Evolutionary conservation across 805 yeast genomes (phyloP).

Genomic region (Candida maris): DNA sequence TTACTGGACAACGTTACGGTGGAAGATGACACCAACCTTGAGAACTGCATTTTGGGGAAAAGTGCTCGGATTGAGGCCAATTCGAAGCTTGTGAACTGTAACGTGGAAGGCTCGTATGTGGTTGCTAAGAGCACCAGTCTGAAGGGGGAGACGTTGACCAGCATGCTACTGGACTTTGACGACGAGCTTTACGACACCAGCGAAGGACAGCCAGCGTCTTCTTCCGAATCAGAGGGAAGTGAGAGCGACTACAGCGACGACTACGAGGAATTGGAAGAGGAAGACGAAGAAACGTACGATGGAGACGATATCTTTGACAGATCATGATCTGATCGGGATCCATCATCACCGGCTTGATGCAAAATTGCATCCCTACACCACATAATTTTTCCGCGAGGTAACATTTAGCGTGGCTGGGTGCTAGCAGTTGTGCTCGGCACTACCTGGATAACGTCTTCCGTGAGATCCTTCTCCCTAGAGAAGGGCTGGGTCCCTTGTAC

Average conservation of each 20-base stretch:
- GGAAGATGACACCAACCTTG: constrained; percentile 75
- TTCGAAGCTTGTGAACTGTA: constrained; percentile 70
- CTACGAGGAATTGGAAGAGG: constrained; percentile 52
- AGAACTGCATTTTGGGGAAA: constrained; percentile 83
- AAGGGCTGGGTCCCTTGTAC: too few species aligned
- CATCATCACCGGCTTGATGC: too few species aligned
- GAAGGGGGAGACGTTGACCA: constrained; percentile 39
- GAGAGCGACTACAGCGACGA: constrained; percentile 38
- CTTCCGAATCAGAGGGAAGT: constrained; percentile 14
- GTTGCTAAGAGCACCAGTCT: constrained; percentile 52
- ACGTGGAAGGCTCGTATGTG: constrained; percentile 74
- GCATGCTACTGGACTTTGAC: constrained; percentile 32
- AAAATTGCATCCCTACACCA: too few species aligned
- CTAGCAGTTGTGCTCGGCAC: too few species aligned
- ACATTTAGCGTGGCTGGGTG: too few species aligned
- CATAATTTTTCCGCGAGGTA: too few species aligned
- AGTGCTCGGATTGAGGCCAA: constrained; percentile 61
- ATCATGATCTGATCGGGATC: too few species aligned
- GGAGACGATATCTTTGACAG: constrained; percentile 39
- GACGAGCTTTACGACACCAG: constrained; percentile 26
- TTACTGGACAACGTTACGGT: constrained; percentile 65
- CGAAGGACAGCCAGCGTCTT: constrained; percentile 42
- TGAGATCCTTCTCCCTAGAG: too few species aligned
- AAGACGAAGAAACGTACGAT: constrained; percentile 52
- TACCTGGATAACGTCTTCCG: too few species aligned